Percentiles rank a stretch among this genome's conserved stretches.
Conservation (phyloP, 495 filamentous ascomycete genomes). For the Letharia lupina region DNA sequence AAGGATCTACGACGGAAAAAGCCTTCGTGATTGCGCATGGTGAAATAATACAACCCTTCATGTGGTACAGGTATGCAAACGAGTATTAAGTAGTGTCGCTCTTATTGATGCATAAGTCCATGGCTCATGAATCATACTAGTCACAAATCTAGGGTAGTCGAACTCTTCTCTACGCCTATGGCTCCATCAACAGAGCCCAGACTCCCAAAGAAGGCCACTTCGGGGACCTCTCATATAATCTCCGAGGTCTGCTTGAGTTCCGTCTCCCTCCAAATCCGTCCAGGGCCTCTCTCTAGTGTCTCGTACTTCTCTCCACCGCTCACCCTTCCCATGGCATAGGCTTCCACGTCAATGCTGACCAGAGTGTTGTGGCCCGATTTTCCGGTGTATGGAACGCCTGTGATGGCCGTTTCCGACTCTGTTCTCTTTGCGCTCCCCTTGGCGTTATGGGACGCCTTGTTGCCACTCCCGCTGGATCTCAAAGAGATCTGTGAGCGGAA, state of each 20-base stretch:
- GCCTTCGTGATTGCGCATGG: not conserved
- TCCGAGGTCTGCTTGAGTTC: conserved; percentile 4
- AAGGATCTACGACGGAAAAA: not conserved
- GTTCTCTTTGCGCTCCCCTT: not conserved
- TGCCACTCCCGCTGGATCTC: not conserved
- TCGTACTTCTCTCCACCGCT: not conserved
- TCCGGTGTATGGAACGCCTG: not conserved
- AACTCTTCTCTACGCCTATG: not conserved
- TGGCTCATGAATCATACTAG: not conserved
- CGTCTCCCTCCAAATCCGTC: conserved; percentile 6
- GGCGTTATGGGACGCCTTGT: not conserved
- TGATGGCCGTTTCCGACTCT: not conserved
- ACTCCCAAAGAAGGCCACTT: not conserved
- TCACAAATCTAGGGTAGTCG: not conserved
- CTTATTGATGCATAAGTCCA: not conserved
- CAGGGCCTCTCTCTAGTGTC: not conserved
- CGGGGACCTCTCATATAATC: not conserved
- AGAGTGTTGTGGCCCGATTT: not conserved
- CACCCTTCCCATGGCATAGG: not conserved
- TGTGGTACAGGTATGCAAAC: not conserved
- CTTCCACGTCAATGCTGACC: not conserved
- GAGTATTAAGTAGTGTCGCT: not conserved
- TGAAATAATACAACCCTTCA: not conserved
- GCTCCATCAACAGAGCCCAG: not conserved
- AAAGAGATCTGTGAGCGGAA: not conserved